Conservation (phyloP, 306 rosid genomes). For the Trifolium pratense region DNA sequence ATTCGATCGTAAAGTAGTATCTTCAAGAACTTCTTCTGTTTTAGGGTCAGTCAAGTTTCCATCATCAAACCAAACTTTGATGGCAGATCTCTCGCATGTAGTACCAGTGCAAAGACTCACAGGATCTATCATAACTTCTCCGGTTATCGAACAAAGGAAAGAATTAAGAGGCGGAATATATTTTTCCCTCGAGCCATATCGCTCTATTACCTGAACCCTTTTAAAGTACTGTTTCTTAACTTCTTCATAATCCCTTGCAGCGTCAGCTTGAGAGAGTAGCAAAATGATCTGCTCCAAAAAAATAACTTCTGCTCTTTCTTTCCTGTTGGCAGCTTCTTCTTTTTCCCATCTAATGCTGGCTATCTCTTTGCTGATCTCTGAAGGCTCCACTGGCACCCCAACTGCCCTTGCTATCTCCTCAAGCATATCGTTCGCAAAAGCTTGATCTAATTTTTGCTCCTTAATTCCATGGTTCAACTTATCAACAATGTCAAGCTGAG, state of each 20-base stretch:
- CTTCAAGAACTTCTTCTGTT: slow-evolving; percentile 65
- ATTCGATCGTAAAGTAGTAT: slow-evolving; percentile 61
- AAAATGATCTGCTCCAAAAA: slow-evolving; percentile 79
- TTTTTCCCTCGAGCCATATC: slow-evolving; percentile 57
- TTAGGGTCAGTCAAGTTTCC: slow-evolving; percentile 65
- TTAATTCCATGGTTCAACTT: slow-evolving; percentile 65
- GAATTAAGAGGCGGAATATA: slow-evolving; percentile 62
- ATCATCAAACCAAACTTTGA: slow-evolving; percentile 57
- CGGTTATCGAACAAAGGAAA: slow-evolving; percentile 59
- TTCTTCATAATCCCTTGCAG: slow-evolving; percentile 81
- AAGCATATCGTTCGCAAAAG: slow-evolving; percentile 73
- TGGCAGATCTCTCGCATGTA: slow-evolving; percentile 79
- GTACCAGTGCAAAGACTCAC: slow-evolving; percentile 89
- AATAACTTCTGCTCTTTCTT: slow-evolving; percentile 73
- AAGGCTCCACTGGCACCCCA: slow-evolving; percentile 78
- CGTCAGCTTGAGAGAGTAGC: slow-evolving; percentile 81
- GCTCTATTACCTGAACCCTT: slow-evolving; percentile 65
- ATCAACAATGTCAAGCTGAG: slow-evolving; percentile 68
- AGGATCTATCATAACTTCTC: slow-evolving; percentile 76
- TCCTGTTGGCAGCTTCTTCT: slow-evolving; percentile 70
- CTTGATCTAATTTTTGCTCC: slow-evolving; percentile 68
- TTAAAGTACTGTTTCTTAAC: slow-evolving; percentile 65
- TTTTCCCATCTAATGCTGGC: slow-evolving; percentile 72
- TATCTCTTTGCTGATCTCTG: slow-evolving; percentile 77
- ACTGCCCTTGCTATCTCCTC: slow-evolving; percentile 76